Percentiles rank a stretch among this genome's conserved stretches.
Conservation (phyloP, 2,329 filamentous ascomycete genomes). For the Bipolaris zeicola region DNA sequence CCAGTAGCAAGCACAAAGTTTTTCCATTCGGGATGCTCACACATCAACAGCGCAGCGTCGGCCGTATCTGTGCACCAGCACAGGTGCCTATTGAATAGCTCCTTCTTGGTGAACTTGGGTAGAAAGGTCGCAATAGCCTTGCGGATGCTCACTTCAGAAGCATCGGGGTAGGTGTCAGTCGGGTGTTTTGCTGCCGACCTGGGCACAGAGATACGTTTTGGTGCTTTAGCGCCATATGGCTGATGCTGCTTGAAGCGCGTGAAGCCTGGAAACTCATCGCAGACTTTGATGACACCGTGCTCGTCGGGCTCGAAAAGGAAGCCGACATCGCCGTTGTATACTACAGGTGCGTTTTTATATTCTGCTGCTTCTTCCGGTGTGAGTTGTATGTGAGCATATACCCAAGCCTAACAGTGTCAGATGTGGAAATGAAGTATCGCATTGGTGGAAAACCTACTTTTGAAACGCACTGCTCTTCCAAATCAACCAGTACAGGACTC, state of each 20-base stretch:
- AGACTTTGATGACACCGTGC: slow-evolving; percentile 55
- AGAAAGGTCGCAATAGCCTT: slow-evolving; percentile 52
- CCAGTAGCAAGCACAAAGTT: slow-evolving; percentile 56
- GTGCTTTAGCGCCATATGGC: slow-evolving; percentile 55
- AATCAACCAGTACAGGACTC: slow-evolving; percentile 36
- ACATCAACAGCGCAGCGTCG: slow-evolving; percentile 66
- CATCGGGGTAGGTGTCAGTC: slow-evolving; percentile 51
- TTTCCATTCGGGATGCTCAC: slow-evolving; percentile 56
- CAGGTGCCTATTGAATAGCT: slow-evolving; percentile 52
- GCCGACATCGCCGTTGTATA: slow-evolving; percentile 56
- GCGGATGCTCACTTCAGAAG: slow-evolving; percentile 50
- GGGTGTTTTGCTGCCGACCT: slow-evolving; percentile 53
- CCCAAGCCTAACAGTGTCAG: slow-evolving; percentile 53
- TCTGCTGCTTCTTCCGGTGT: slow-evolving; percentile 55
- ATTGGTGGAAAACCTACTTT: slow-evolving; percentile 52
- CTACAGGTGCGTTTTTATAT: slow-evolving; percentile 59
- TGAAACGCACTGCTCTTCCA: slow-evolving; percentile 51
- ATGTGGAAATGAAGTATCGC: background rate
- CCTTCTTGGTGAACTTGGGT: slow-evolving; percentile 46
- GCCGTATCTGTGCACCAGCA: slow-evolving; percentile 68
- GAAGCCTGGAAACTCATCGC: slow-evolving; percentile 64
- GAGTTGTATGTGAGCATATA: slow-evolving; percentile 60
- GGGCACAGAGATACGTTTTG: slow-evolving; percentile 60
- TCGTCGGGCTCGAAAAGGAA: slow-evolving; percentile 60
- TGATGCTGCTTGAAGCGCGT: slow-evolving; percentile 39